These are phyloP conservation scores for Sporisorium sorghi DNA, from an alignment of 1,284 basidiomycete genomes.

Conservation along the genomic window DNA sequence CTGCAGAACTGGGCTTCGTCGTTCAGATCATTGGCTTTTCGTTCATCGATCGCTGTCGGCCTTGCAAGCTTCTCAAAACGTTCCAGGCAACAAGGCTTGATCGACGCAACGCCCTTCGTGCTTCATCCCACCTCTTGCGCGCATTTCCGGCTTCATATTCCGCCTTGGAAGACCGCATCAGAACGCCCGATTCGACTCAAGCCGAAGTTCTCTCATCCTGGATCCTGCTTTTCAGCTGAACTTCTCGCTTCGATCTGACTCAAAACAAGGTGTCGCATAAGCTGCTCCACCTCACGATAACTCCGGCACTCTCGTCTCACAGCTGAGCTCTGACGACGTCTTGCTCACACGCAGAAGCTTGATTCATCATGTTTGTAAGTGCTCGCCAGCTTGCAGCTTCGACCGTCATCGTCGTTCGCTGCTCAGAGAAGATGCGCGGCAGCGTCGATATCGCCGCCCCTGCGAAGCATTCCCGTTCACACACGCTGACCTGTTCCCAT, in stretches of 20 bases:
- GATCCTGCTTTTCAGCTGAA: neutral
- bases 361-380: slow-evolving; percentile 43
- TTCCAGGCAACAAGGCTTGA: neutral
- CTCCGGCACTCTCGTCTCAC: slow-evolving; percentile 3
- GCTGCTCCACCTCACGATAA: neutral
- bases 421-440: neutral
- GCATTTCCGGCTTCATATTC: slow-evolving; percentile 7
- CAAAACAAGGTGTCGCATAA: neutral
- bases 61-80: neutral
- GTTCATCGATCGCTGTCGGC: neutral
- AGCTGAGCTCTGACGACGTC: slow-evolving; percentile 5
- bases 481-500: slow-evolving; percentile 6
- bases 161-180: neutral
- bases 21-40: neutral
- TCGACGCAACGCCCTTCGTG: neutral
- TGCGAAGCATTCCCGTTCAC: neutral
- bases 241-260: neutral
- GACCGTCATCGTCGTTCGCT: neutral
- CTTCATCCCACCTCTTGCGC: slow-evolving; percentile 4
- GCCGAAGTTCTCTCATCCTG: neutral
- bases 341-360: slow-evolving; percentile 3
- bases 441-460: no score
- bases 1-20: neutral
- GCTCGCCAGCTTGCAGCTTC: neutral
- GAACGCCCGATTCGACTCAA: neutral